Conservation (phyloP, 2,329 filamentous ascomycete species). For the Exophiala lecanii-corni region DNA sequence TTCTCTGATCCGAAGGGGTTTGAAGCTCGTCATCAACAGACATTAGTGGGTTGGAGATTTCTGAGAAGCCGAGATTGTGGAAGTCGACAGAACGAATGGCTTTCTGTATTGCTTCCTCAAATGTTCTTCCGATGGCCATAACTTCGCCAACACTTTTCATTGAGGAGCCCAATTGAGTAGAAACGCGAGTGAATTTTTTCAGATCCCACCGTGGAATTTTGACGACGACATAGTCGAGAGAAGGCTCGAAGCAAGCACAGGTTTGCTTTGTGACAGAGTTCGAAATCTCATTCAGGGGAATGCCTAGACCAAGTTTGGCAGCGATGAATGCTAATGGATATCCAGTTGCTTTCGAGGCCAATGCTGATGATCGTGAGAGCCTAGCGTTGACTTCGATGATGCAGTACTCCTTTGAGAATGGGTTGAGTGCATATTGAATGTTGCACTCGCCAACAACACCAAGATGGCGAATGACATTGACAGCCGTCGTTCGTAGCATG, state of each 20-base stretch:
- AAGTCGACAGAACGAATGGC: conserved; percentile 93
- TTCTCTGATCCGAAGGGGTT: conserved; percentile 92
- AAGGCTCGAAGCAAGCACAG: conserved; percentile 96
- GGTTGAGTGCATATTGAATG: conserved; percentile 96
- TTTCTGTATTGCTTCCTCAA: conserved; percentile 98
- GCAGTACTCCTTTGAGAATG: conserved; percentile 92
- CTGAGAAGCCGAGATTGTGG: conserved; percentile 91
- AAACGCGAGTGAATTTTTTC: conserved; percentile 97
- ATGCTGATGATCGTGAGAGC: conserved; percentile 87
- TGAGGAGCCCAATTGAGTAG: conserved; percentile 89
- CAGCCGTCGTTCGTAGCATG: conserved; percentile 94
- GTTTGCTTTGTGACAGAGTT: conserved; percentile 96
- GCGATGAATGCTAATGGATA: conserved; percentile 96
- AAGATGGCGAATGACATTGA: conserved; percentile 94
- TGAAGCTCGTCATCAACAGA: conserved; percentile 93
- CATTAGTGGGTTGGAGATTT: conserved; percentile 79
- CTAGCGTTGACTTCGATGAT: conserved; percentile 99
- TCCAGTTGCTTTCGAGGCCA: conserved; percentile 94
- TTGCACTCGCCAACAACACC: conserved; percentile 98
- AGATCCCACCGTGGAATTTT: conserved; percentile 99
- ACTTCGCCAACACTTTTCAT: conserved; percentile 99
- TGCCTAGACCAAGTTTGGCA: conserved; percentile 90
- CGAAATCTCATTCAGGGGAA: conserved; percentile 91
- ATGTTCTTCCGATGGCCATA: conserved; percentile 94
- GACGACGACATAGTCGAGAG: conserved; percentile 94